Percentiles rank a stretch among this genome's conserved stretches.
Evolutionary conservation across 306 rosid genomes (phyloP).

Genomic region (Nissolia schottii): DNA sequence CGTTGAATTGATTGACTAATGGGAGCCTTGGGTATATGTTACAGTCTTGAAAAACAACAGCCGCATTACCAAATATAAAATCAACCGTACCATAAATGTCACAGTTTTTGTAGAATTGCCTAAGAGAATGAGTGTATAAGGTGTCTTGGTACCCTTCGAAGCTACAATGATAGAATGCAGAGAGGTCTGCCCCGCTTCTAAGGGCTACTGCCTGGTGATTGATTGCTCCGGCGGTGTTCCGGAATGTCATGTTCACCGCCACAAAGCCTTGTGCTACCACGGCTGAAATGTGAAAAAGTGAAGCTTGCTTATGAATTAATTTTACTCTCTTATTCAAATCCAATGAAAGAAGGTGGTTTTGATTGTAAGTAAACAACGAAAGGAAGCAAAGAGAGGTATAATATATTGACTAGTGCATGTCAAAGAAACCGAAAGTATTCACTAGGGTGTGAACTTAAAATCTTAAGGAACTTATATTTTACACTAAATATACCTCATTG

Average conservation of each 20-base stretch:
- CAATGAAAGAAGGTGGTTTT: neutral
- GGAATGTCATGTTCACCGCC: conserved; percentile 49
- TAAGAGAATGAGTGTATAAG: conserved; percentile 36
- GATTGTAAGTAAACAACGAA: neutral
- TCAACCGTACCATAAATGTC: conserved; percentile 51
- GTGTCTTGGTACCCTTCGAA: conserved; percentile 60
- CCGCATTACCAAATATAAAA: conserved; percentile 53
- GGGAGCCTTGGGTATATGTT: conserved; percentile 39
- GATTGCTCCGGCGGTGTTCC: conserved; percentile 48
- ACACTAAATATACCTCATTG: neutral
- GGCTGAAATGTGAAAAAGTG: conserved; percentile 17
- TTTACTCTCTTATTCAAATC: neutral
- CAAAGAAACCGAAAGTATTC: neutral
- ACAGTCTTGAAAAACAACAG: conserved; percentile 44
- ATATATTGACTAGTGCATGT: neutral
- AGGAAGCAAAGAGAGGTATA: neutral
- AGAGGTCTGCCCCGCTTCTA: conserved; percentile 38
- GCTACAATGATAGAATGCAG: conserved; percentile 46
- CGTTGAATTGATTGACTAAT: conserved; percentile 35
- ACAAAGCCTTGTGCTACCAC: conserved; percentile 47
- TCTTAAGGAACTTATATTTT: neutral
- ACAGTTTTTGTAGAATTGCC: conserved; percentile 51
- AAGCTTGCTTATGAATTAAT: neutral
- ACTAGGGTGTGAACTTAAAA: neutral
- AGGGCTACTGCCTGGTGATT: conserved; percentile 51